phyloP scores from a whole-genome alignment of 1,139 yeast genomes.

The Pichia norvegensis region DNA sequence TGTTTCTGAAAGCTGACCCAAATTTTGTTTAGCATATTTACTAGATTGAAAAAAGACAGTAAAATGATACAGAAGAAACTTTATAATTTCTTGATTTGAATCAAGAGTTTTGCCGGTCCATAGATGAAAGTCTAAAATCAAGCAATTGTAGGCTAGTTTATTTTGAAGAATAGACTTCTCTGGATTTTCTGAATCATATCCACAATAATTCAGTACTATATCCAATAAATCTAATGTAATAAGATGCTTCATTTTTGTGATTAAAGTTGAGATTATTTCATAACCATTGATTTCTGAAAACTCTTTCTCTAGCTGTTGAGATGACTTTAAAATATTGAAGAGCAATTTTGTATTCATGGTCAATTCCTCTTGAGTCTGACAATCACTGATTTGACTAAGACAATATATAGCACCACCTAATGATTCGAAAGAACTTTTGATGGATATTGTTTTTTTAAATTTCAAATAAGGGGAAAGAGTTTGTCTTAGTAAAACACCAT shows the following conservation, averaged over 20 bases:
- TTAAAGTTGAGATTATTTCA: conserved; percentile 34
- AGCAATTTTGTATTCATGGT: conserved; percentile 27
- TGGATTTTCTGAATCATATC: conserved; percentile 36
- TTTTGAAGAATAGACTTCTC: conserved; percentile 39
- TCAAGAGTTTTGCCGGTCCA: conserved; percentile 32
- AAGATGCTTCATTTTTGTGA: conserved; percentile 31
- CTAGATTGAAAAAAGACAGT: conserved; percentile 47
- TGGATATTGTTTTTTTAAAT: conserved; percentile 18
- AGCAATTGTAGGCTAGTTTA: conserved; percentile 36
- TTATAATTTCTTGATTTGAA: conserved; percentile 33
- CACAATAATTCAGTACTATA: conserved; percentile 36
- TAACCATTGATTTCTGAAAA: conserved; percentile 37
- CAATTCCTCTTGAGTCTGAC: conserved; percentile 24
- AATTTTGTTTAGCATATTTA: conserved; percentile 42
- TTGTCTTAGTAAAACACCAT: not conserved
- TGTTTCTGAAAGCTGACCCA: conserved; percentile 43
- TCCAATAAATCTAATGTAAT: conserved; percentile 33
- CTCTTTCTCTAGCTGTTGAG: conserved; percentile 27
- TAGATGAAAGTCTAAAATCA: conserved; percentile 42
- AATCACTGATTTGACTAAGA: conserved; percentile 29
- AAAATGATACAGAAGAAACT: conserved; percentile 49
- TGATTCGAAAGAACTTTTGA: conserved; percentile 31
- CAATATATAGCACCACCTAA: conserved; percentile 32
- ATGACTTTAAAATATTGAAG: conserved; percentile 28
- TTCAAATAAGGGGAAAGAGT: not conserved